Conservation (phyloP, 2,329 filamentous ascomycete species). For the Whalleya microplaca region DNA sequence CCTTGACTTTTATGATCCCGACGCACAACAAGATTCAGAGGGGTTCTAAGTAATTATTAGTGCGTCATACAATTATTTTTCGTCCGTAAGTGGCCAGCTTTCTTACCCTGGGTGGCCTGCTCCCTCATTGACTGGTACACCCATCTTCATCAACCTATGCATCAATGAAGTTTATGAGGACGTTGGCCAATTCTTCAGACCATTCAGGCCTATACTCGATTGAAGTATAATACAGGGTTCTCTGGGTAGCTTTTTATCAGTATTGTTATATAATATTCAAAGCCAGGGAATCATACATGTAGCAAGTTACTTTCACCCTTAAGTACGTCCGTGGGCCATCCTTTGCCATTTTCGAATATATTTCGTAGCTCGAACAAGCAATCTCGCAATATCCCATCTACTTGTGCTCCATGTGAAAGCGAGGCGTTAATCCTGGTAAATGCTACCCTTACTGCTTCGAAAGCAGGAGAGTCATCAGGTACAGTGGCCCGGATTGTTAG, state of each 20-base stretch:
- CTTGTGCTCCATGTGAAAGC: not conserved
- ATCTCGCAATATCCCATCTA: not conserved
- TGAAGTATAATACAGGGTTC: not conserved
- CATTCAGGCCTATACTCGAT: no score
- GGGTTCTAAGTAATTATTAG: not conserved
- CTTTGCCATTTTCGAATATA: constrained; percentile 5
- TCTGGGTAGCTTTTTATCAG: not conserved
- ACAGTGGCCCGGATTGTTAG: constrained; percentile 10
- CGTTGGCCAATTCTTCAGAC: not conserved
- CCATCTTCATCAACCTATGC: not conserved
- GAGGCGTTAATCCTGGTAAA: not conserved
- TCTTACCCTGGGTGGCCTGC: no score
- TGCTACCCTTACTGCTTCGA: not conserved
- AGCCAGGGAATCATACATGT: not conserved
- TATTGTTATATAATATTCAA: not conserved
- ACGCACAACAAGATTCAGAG: no score
- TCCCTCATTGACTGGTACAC: not conserved
- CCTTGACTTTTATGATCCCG: no score
- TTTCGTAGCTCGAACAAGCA: not conserved
- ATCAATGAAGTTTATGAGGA: not conserved
- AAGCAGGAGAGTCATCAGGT: constrained; percentile 1
- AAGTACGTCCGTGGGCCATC: constrained; percentile 10
- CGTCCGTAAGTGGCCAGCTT: no score
- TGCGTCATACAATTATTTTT: not conserved
- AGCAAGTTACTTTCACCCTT: not conserved